Base-by-base conservation (phyloP, 306 rosid species). In the Rosa rugosa region DNA sequence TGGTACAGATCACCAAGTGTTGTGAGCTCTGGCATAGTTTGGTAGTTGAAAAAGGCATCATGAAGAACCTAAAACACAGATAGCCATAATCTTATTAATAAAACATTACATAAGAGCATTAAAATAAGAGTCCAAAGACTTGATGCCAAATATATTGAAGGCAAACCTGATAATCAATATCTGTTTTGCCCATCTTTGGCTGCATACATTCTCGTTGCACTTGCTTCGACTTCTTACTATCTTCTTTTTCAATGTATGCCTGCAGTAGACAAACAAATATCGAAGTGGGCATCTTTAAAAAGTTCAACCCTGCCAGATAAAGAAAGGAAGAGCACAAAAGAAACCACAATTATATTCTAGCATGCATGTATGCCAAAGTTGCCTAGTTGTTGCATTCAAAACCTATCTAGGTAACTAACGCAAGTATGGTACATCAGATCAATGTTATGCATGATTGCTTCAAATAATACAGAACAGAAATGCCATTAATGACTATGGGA, bases 151-250 rank as follows among this genome's bases (percentile, higher is more conserved):
- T 51, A 75, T 25, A 59, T 47, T 0, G 8, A 54, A 70, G 49
- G 69, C 46, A 77, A 84, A 93, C 99, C 99, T 96, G 99, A 83
- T 96, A 96, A 78, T 96, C 99, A 20, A 96, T 96, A 86, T 96
- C 99, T 98, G 91, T 96, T 85, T 96, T 93, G 25, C 99, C 98
- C 99, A 96, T 96, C 92, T 96, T 96, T 31, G 99, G 99, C 78
- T 96, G 99, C 99, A 96, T 96, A 46, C 98, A 97, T 81, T 96
- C 99, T 85, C 97, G 79, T 78, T 96, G 99, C 85, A 93, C 93
- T 89, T 96, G 99, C 87, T 96, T 96, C 87, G 93, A 83, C 89
- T 96, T 96, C 84, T 96, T 96, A 77, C 99, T 87, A 70, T 96
- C 99, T 87, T 96, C 99, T 83, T 96, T 96, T 87, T 96, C 99